Base-by-base conservation (phyloP, 169 alveolate species). In the Plasmodium gaboni region DNA sequence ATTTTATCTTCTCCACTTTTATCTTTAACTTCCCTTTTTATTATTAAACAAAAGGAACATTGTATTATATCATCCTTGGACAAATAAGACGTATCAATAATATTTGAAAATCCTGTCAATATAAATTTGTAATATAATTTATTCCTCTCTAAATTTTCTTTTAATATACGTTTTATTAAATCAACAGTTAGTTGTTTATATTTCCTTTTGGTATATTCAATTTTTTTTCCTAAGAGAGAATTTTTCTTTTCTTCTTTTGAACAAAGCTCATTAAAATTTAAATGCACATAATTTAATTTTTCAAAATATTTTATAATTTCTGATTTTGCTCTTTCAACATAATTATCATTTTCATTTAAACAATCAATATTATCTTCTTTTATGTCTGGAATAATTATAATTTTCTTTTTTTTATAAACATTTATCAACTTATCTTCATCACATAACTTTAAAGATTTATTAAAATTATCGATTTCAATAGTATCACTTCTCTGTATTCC, bases 191-290 rank as follows among this genome's bases (percentile, higher is more conserved):
- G 72, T 10, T 48, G 59, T 26, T 59, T 86, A 55, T 86, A 86
- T 51, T 86, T 86, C 55, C 26, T 86, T 28, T 86, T 72, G 13
- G 92, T 51, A 55, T 60, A 86, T 53, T 86, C 92, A 24, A 86
- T 86, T 86, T 86, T 86, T 48, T 72, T 86, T 65, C 92, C 92
- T 9, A 72, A 73, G 17, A 86, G 57, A 12, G 92, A 71, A 70
- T 72, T 86, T 38, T 86, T 86, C 55, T 86, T 86, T 55, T 86
- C 80, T 63, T 86, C 92, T 22, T 61, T 86, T 53, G 60, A 59
- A 65, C 92, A 86, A 22, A 86, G 38, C 13, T 86, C 92, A 38
- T 24, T 60, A 69, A 86, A 53, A 71, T 32, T 60, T 70, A 86
- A 46, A 64, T 86, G 70, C 2, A 71, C 63, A 51, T 70, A 86